Base-by-base conservation (phyloP, 805 yeast species). In the Debaryomyces hansenii region DNA sequence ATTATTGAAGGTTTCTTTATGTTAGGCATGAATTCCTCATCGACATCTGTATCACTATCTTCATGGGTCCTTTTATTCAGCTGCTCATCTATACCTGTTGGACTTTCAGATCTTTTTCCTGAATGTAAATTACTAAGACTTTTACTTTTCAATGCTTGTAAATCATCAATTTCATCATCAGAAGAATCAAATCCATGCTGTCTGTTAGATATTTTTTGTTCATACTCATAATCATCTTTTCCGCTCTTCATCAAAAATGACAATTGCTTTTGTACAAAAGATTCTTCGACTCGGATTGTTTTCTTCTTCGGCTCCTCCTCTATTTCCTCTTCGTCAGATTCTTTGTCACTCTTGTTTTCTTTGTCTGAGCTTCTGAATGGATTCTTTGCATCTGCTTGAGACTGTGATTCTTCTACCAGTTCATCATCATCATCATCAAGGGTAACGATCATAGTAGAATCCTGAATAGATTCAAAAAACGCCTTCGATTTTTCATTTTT, bases 381-480 rank as follows among this genome's bases (percentile, higher is more conserved):
- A 37, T 37, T 48, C 29, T 48, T 14, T 15, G 20, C 20, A 24
- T 39, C 16, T 9, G 41, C 11, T 53, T 35, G 49, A 21, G 31
- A 52, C 10, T 54, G 62, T 11, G 55, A 55, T 10, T 59, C 61
- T 24, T 42, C 57, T 29, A 6, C 20, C 20, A 50, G 57, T 9
- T 57, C 64, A 6, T 66, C 61, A 7, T 48, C 49, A 12, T 58
- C 65, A 28, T 58, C 59, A 37, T 67, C 70, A 1, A 58, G 52
- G 4, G 45, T 59, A 11, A 62, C 59, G 2, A 59, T 64, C 5
- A 51, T 50, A 18, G 56, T 57, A 37, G 75, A 79, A 20, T 80
- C 85, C 16, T 82, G 75, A 46, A 83, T 80, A 15, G 85, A 74
- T 32, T 80, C 81, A 58, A 83, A 86, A 56, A 87, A 87, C 0